These are phyloP conservation scores for Neoscytalidium dimidiatum DNA, from an alignment of 2,329 filamentous ascomycete species.

Conservation along the genomic window DNA sequence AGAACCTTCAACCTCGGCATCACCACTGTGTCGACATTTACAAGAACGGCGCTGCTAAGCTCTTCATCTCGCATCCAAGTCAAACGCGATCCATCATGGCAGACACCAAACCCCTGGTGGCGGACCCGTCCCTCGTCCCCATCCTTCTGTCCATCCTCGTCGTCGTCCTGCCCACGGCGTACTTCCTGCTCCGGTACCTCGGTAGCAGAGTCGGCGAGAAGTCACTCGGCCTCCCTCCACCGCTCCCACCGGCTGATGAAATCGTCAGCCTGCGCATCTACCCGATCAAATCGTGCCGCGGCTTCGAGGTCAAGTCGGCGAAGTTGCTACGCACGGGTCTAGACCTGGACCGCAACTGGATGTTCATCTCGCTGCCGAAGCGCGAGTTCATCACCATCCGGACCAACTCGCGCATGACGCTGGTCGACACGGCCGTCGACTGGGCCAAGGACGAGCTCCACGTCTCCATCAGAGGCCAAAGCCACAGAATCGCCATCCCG, in stretches of 20 bases:
- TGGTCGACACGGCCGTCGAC: slow-evolving; percentile 58
- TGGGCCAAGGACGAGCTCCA: slow-evolving; percentile 30
- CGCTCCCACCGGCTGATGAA: slow-evolving; percentile 41
- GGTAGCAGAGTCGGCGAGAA: not conserved
- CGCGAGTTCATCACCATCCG: slow-evolving; percentile 65
- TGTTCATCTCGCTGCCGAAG: slow-evolving; percentile 60
- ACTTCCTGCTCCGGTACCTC: slow-evolving; percentile 11
- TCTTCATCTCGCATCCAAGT: too few relatives aligned
- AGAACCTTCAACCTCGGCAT: too few relatives aligned
- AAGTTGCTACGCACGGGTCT: slow-evolving; percentile 58
- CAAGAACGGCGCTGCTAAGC: too few relatives aligned
- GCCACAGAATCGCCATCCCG: slow-evolving; percentile 52
- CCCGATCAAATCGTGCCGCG: slow-evolving; percentile 68
- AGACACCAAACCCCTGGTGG: not conserved
- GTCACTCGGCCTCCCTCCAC: slow-evolving; percentile 1
- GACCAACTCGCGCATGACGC: slow-evolving; percentile 61
- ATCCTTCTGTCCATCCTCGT: not conserved
- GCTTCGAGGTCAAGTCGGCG: slow-evolving; percentile 56
- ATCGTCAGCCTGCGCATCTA: slow-evolving; percentile 59
- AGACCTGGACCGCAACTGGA: slow-evolving; percentile 66
- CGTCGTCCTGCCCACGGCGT: not conserved
- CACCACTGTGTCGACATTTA: too few relatives aligned
- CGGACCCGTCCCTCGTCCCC: not conserved
- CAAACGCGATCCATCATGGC: not conserved
- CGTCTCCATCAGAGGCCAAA: slow-evolving; percentile 56